A percentile compares a stretch with the other conserved stretches of the same genome.
These are phyloP conservation scores for Teunomyces cretensis DNA, from an alignment of 805 yeast genomes.

Conservation along the genomic window DNA sequence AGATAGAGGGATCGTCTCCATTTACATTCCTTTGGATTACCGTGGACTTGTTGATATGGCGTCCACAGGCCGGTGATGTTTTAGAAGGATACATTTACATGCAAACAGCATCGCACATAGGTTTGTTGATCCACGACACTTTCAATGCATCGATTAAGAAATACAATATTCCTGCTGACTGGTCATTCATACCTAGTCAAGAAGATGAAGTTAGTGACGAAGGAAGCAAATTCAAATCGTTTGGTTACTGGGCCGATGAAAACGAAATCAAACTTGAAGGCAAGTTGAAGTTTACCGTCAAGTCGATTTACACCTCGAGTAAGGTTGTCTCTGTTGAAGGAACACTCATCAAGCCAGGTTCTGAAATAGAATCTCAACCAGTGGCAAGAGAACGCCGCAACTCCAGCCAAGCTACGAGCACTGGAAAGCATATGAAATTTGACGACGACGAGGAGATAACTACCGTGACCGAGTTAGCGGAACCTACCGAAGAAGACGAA, in stretches of 20 bases:
- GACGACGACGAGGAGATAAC: constrained; percentile 14
- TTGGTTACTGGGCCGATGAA: constrained; percentile 88
- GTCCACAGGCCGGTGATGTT: constrained; percentile 82
- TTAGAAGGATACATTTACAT: constrained; percentile 86
- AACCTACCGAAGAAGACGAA: constrained; percentile 16
- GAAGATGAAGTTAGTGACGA: constrained; percentile 50
- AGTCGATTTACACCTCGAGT: constrained; percentile 72
- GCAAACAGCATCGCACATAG: constrained; percentile 95
- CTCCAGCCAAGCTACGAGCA: background rate
- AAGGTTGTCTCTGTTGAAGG: constrained; percentile 86
- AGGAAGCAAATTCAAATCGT: constrained; percentile 42
- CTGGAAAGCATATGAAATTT: constrained; percentile 44
- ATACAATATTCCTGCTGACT: constrained; percentile 76
- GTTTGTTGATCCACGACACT: constrained; percentile 85
- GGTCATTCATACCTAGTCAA: constrained; percentile 84
- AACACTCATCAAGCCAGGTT: constrained; percentile 64
- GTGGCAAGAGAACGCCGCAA: constrained; percentile 42
- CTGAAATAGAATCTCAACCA: constrained; percentile 55
- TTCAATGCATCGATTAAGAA: constrained; percentile 92
- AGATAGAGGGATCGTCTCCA: constrained; percentile 76
- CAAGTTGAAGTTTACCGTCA: constrained; percentile 72
- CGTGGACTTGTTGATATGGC: constrained; percentile 85
- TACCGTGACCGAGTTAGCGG: constrained; percentile 14
- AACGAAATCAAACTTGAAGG: constrained; percentile 77
- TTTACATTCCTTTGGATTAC: constrained; percentile 85